Evolutionary conservation across 495 filamentous ascomycete genomes (phyloP).

Genomic region (Chaetomium fimeti): DNA sequence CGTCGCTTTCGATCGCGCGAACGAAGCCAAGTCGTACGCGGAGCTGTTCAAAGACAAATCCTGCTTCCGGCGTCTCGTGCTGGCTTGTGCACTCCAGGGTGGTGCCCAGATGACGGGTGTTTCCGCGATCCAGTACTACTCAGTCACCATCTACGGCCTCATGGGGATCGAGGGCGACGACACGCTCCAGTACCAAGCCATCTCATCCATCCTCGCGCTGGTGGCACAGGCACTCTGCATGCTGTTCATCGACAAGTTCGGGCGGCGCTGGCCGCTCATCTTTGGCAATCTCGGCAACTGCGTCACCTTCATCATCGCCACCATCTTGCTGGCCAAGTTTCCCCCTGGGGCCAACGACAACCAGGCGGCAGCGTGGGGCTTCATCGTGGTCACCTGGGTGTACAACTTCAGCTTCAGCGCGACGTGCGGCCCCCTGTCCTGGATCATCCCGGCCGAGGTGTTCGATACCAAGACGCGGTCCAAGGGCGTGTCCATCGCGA

Average conservation of each 20-base stretch:
- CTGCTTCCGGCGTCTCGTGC: slow-evolving; percentile 19
- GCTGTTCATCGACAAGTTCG: slow-evolving; percentile 15
- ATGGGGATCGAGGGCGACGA: slow-evolving; percentile 19
- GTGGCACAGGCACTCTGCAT: slow-evolving; percentile 16
- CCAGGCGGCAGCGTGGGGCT: slow-evolving; percentile 17
- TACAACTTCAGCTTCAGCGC: slow-evolving; percentile 22
- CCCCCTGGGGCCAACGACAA: slow-evolving; percentile 11
- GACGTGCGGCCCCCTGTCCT: slow-evolving; percentile 15
- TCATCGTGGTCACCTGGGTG: slow-evolving; percentile 16
- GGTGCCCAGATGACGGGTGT: slow-evolving; percentile 19
- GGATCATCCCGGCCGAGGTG: slow-evolving; percentile 20
- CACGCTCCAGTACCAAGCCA: slow-evolving; percentile 21
- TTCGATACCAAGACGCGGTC: slow-evolving; percentile 14
- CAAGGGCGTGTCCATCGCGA: slow-evolving; percentile 20
- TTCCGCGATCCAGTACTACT: slow-evolving; percentile 22
- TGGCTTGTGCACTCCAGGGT: slow-evolving; percentile 11
- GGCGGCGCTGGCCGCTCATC: slow-evolving; percentile 18
- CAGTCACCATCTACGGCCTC: slow-evolving; percentile 17
- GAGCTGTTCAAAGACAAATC: slow-evolving; percentile 17
- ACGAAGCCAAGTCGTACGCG: slow-evolving; percentile 17
- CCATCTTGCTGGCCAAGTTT: slow-evolving; percentile 14
- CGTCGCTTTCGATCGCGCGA: slow-evolving; percentile 7
- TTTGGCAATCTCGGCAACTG: slow-evolving; percentile 17
- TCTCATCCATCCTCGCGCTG: slow-evolving; percentile 17
- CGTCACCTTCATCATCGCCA: slow-evolving; percentile 21